A percentile compares a stretch with the other conserved stretches of the same genome.
These are phyloP conservation scores for Xylariaceae sp. DNA, from an alignment of 2,329 filamentous ascomycete species.

Conservation along the genomic window DNA sequence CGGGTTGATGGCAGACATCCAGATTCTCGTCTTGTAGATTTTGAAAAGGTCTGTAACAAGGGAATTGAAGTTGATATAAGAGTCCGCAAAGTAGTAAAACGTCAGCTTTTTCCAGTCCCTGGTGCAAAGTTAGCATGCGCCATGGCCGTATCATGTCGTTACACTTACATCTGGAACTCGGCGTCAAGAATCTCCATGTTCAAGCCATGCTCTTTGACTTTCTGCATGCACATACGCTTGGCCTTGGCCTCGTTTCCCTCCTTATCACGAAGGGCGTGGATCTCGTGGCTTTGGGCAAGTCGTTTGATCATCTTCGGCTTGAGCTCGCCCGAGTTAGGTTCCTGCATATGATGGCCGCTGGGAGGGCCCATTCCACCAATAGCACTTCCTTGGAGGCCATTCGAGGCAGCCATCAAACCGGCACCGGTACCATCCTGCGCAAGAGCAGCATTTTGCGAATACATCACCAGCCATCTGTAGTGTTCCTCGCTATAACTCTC, in stretches of 20 bases:
- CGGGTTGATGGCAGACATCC: conserved; percentile 99
- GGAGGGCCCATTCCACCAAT: conserved; percentile 75
- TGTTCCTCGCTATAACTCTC: conserved; percentile 92
- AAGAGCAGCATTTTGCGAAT: conserved; percentile 70
- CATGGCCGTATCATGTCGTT: background rate
- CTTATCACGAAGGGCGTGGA: conserved; percentile 84
- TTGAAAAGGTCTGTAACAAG: conserved; percentile 97
- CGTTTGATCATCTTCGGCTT: conserved; percentile 97
- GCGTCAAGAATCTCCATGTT: conserved; percentile 99
- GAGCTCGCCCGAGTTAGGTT: conserved; percentile 66
- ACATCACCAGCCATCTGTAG: conserved; percentile 99
- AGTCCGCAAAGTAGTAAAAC: conserved; percentile 97
- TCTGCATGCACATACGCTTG: conserved; percentile 93
- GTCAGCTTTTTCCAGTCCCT: conserved; percentile 99
- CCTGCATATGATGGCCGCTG: conserved; percentile 66
- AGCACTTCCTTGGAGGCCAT: conserved; percentile 61
- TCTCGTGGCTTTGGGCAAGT: conserved; percentile 85
- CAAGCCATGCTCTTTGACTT: conserved; percentile 87
- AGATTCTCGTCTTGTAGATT: conserved; percentile 98
- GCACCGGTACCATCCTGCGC: conserved; percentile 53
- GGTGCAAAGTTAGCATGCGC: conserved; percentile 24
- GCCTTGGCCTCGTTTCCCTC: conserved; percentile 97
- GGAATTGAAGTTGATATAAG: conserved; percentile 98
- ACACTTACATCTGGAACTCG: conserved; percentile 89
- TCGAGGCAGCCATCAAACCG: conserved; percentile 59